A percentile compares a stretch with the other conserved stretches of the same genome.
These are phyloP conservation scores for Cyclotella kingstonii DNA, from an alignment of 108 stramenopile species.

Conservation along the genomic window DNA sequence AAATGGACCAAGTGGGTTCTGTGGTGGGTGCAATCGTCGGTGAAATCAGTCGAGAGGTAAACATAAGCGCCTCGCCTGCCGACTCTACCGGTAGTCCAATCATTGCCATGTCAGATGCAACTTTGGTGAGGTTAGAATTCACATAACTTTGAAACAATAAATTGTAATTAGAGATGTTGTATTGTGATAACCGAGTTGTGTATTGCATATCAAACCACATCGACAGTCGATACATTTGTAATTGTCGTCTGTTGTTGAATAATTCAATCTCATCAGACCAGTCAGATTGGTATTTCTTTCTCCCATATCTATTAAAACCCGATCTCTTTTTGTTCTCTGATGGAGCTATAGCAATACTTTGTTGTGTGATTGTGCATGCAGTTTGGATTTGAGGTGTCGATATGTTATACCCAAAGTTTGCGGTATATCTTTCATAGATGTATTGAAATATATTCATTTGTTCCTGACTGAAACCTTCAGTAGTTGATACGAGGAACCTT, in stretches of 20 bases:
- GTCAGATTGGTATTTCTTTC: background rate
- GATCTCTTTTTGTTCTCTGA: background rate
- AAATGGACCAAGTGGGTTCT: background rate
- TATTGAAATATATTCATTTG: slow-evolving; percentile 1
- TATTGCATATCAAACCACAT: slow-evolving; percentile 16
- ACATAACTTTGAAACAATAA: slow-evolving; percentile 7
- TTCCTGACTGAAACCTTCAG: background rate
- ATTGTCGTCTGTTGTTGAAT: background rate
- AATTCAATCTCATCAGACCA: background rate
- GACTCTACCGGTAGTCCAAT: slow-evolving; percentile 4
- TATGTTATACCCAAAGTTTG: slow-evolving; percentile 11
- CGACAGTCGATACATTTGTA: background rate
- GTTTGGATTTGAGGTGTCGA: slow-evolving; percentile 4
- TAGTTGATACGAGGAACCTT: background rate
- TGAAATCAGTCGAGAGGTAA: background rate
- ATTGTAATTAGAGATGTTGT: slow-evolving; percentile 13
- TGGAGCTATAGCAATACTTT: slow-evolving; percentile 5
- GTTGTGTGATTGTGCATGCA: background rate
- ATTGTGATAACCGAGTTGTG: background rate
- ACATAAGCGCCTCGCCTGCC: background rate
- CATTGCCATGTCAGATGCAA: slow-evolving; percentile 5
- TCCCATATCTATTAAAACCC: background rate
- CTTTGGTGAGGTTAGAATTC: slow-evolving; percentile 21
- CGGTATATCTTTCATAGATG: slow-evolving; percentile 7
- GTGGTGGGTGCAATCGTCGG: background rate